A percentile compares a stretch with the other conserved stretches of the same genome.
These are phyloP conservation scores for Aegilops speltoides DNA, from an alignment of 176 grass and related monocot genomes.

Conservation along the genomic window DNA sequence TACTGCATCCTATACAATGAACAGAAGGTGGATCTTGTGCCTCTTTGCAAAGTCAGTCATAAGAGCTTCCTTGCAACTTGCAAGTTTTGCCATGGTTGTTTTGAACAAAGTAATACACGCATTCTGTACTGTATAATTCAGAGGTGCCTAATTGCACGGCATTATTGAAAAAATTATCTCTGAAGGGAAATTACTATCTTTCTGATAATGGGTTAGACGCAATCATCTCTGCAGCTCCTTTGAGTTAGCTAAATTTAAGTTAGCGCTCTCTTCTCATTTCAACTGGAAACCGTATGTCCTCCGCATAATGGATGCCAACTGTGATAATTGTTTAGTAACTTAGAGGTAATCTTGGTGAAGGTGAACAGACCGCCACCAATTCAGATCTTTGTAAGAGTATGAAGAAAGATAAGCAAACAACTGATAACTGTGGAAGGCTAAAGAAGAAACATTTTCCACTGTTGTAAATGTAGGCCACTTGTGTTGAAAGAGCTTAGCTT, in stretches of 20 bases:
- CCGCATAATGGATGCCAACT: background rate
- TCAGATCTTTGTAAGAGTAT: background rate
- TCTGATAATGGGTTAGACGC: conserved; percentile 73
- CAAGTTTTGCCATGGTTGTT: background rate
- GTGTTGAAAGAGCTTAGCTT: background rate
- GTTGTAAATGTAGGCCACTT: background rate
- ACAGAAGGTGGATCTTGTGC: background rate
- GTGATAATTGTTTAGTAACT: background rate
- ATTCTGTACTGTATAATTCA: background rate
- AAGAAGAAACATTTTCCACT: background rate
- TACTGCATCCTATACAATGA: background rate
- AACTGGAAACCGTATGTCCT: conserved; percentile 15
- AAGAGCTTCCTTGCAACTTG: background rate
- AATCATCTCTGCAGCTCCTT: conserved; percentile 61
- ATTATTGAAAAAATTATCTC: conserved; percentile 58
- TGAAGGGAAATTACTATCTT: conserved; percentile 80
- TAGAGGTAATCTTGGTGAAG: background rate
- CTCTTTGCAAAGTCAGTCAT: background rate
- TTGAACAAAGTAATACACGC: background rate
- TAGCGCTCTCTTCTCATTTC: conserved; percentile 81
- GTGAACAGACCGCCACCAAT: background rate
- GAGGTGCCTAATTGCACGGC: conserved; percentile 58
- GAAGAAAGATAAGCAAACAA: background rate
- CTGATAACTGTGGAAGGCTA: background rate
- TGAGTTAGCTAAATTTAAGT: conserved; percentile 68